A percentile compares a stretch with the other conserved stretches of the same genome.
Conservation (phyloP, 2,329 filamentous ascomycete genomes). For the Diplodia sapinea region DNA sequence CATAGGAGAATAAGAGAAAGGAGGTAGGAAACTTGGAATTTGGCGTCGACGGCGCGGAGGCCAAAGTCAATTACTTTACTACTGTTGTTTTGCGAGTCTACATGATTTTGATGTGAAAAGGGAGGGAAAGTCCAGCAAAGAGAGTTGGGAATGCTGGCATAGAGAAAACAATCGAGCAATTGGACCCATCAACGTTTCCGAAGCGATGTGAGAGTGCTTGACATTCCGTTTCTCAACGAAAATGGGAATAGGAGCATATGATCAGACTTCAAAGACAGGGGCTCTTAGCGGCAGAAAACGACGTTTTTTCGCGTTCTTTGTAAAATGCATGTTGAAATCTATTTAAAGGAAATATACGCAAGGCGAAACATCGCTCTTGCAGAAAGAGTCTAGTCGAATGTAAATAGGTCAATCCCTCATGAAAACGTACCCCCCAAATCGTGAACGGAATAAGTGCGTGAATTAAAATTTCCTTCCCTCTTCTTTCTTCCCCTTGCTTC, state of each 20-base stretch:
- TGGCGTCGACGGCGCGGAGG: conserved; percentile 7
- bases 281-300: neutral
- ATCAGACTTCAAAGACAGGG: neutral
- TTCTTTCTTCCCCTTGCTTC: neutral
- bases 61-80: neutral
- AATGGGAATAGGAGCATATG: no score
- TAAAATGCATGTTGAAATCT: neutral
- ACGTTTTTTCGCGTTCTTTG: neutral
- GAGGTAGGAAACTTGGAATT: neutral
- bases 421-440: neutral
- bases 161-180: conserved; percentile 11
- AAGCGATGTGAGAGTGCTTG: neutral
- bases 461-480: neutral
- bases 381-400: neutral
- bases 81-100: neutral
- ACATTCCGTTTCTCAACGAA: neutral
- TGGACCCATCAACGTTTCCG: neutral
- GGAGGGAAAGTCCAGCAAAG: neutral
- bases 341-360: neutral
- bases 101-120: conserved; percentile 3
- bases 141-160: conserved; percentile 3
- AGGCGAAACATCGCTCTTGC: neutral
- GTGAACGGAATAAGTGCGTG: neutral
- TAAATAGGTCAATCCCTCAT: neutral
- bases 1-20: neutral